Evolutionary conservation across 495 filamentous ascomycete genomes (phyloP).

Genomic region (Daldinia caldariorum): DNA sequence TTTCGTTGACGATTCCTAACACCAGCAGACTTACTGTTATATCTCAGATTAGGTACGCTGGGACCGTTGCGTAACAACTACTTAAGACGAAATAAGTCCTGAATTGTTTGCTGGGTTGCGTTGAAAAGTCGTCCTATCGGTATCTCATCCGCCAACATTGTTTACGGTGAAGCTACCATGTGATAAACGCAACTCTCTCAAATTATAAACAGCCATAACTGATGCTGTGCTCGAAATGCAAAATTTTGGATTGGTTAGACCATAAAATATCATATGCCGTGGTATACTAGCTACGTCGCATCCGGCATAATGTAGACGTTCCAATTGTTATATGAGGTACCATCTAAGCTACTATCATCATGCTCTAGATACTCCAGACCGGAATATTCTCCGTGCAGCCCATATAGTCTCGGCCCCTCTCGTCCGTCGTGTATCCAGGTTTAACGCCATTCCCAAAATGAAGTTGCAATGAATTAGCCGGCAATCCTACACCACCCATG

Average conservation of each 20-base stretch:
- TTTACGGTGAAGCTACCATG: not conserved
- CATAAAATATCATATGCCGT: constrained; percentile 2
- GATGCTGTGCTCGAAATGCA: not conserved
- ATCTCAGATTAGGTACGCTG: no score
- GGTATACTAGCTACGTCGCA: not conserved
- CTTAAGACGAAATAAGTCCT: not conserved
- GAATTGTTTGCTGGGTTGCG: not conserved
- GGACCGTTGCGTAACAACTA: no score
- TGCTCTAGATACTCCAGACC: not conserved
- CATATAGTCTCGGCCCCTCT: constrained; percentile 32
- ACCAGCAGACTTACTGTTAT: no score
- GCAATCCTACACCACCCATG: constrained; percentile 32
- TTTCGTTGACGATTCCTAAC: not conserved
- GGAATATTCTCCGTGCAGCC: constrained; percentile 7
- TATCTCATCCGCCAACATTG: not conserved
- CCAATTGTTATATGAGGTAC: not conserved
- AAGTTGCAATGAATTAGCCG: constrained; percentile 34
- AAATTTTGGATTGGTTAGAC: not conserved
- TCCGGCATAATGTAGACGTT: not conserved
- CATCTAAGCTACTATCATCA: not conserved
- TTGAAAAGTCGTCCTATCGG: not conserved
- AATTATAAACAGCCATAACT: not conserved
- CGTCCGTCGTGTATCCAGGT: constrained; percentile 16
- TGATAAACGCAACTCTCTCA: not conserved
- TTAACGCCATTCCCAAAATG: constrained; percentile 21